Conservation (phyloP, 2,329 filamentous ascomycete species). For the Alternaria ventricosa region DNA sequence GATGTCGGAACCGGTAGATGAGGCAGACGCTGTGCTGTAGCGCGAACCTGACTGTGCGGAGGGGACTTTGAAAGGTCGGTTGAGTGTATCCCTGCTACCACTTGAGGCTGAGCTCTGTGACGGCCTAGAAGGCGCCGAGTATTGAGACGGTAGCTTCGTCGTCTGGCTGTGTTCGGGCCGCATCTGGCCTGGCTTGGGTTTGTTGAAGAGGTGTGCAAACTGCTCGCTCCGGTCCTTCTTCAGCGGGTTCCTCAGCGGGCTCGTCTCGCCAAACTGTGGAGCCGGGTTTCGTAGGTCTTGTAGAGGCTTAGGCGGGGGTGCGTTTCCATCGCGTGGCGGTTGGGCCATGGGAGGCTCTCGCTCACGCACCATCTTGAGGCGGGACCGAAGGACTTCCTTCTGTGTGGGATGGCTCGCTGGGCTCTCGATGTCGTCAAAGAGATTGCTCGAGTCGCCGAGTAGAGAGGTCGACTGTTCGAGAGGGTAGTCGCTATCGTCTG, state of each 20-base stretch:
- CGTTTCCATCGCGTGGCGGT: constrained; percentile 28
- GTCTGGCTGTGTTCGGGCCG: constrained; percentile 59
- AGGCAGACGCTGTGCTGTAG: constrained; percentile 29
- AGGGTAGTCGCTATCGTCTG: constrained; percentile 8
- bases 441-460: constrained; percentile 43
- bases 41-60: constrained; percentile 28
- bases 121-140: constrained; percentile 10
- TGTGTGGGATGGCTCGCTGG: not conserved
- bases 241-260: constrained; percentile 60
- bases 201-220: constrained; percentile 57
- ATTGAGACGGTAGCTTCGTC: constrained; percentile 31
- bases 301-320: constrained; percentile 33
- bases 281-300: constrained; percentile 39
- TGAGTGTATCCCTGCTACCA: constrained; percentile 7
- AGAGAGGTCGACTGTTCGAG: constrained; percentile 19
- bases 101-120: constrained; percentile 2
- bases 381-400: not conserved
- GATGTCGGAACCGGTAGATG: constrained; percentile 40
- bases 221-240: constrained; percentile 41
- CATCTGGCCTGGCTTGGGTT: constrained; percentile 57
- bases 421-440: constrained; percentile 41
- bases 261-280: constrained; percentile 65
- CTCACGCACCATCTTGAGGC: constrained; percentile 59
- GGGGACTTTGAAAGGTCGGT: constrained; percentile 23
- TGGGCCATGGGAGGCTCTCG: constrained; percentile 53